Evolutionary conservation across 768 basidiomycete genomes (phyloP).

Genomic region (Mycena polygramma): DNA sequence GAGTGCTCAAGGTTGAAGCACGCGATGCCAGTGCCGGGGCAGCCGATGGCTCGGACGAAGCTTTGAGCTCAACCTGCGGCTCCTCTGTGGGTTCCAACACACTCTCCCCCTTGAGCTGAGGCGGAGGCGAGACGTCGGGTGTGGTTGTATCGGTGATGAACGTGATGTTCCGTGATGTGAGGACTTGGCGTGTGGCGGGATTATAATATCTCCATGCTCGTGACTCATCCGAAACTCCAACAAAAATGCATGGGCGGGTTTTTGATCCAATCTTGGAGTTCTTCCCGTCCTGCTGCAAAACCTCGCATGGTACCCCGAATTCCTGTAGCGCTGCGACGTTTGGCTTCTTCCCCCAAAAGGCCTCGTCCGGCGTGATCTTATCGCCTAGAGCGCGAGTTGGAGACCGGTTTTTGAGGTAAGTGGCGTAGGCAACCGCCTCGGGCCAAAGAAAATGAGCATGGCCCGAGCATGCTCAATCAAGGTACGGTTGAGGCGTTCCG

Average conservation of each 20-base stretch:
- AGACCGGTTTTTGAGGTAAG: conserved; percentile 43
- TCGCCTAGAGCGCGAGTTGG: conserved; percentile 22
- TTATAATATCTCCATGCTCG: too few species aligned
- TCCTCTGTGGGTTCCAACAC: too few species aligned
- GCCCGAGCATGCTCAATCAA: conserved; percentile 40
- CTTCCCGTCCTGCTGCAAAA: too few species aligned
- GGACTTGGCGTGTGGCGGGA: conserved; percentile 24
- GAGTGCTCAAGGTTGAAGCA: not conserved
- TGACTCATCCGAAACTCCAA: too few species aligned
- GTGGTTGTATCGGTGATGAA: conserved; percentile 4
- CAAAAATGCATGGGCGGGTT: too few species aligned
- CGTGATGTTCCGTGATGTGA: conserved; percentile 38
- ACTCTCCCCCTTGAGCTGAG: conserved; percentile 2
- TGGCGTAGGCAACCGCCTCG: conserved; percentile 28
- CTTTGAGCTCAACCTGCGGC: conserved; percentile 10
- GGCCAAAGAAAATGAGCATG: conserved; percentile 43
- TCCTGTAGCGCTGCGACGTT: conserved; percentile 27
- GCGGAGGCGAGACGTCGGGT: conserved; percentile 4
- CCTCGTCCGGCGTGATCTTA: conserved; percentile 34
- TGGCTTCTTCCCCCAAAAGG: conserved; percentile 34
- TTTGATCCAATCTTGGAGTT: too few species aligned
- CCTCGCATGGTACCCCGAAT: too few species aligned
- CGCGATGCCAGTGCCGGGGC: not conserved
- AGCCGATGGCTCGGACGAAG: conserved; percentile 1
- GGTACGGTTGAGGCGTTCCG: conserved; percentile 44